phyloP scores from a whole-genome alignment of 495 filamentous ascomycete species.

The Cercophora scortea region DNA sequence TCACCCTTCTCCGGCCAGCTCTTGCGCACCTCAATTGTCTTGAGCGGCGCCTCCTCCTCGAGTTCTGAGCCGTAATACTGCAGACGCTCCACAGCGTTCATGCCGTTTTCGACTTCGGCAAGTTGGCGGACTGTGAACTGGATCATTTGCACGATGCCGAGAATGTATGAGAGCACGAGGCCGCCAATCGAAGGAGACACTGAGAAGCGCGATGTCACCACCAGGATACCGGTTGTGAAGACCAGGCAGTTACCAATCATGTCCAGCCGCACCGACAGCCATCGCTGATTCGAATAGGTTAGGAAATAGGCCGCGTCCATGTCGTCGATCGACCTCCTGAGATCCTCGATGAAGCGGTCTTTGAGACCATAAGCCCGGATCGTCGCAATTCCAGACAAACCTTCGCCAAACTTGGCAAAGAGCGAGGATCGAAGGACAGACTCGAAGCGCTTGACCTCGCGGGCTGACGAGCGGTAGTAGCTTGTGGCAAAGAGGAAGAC shows the following conservation, averaged over 20 bases:
- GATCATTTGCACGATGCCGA: slow-evolving; percentile 91
- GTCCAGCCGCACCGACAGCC: slow-evolving; percentile 81
- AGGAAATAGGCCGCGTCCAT: slow-evolving; percentile 94
- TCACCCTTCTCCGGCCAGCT: slow-evolving; percentile 80
- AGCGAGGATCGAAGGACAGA: slow-evolving; percentile 77
- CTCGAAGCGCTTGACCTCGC: slow-evolving; percentile 92
- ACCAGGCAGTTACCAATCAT: slow-evolving; percentile 73
- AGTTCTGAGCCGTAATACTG: slow-evolving; percentile 83
- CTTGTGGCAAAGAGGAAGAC: slow-evolving; percentile 75
- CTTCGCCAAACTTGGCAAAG: slow-evolving; percentile 88
- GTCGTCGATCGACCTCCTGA: slow-evolving; percentile 67
- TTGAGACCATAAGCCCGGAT: slow-evolving; percentile 86
- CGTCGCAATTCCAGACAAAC: slow-evolving; percentile 69
- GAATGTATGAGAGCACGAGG: slow-evolving; percentile 84
- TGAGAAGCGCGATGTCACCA: slow-evolving; percentile 87
- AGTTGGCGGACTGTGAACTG: slow-evolving; percentile 92
- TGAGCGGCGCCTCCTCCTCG: slow-evolving; percentile 79
- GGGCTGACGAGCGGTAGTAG: slow-evolving; percentile 85
- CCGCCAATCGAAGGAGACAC: slow-evolving; percentile 79
- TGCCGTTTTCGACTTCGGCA: slow-evolving; percentile 93
- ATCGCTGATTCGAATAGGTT: slow-evolving; percentile 89
- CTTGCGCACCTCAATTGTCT: slow-evolving; percentile 55
- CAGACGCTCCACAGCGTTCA: slow-evolving; percentile 94
- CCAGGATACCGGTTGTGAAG: slow-evolving; percentile 80
- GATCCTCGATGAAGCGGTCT: slow-evolving; percentile 58